Evolutionary conservation across 2,329 filamentous ascomycete genomes (phyloP).

Genomic region (Daldinia eschscholtzii): DNA sequence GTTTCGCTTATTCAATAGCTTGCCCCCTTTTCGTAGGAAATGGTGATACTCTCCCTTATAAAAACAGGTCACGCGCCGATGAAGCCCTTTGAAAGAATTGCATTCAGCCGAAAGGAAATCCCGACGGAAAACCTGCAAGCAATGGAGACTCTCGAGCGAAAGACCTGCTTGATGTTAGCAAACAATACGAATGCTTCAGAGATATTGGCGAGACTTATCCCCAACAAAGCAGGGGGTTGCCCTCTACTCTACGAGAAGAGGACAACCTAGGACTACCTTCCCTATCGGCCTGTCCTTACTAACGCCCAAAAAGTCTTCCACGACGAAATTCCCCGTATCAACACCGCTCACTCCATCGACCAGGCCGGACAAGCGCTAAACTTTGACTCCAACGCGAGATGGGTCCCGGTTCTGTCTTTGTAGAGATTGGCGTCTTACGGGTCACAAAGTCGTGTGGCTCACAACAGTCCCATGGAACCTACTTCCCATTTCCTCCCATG

Average conservation of each 20-base stretch:
- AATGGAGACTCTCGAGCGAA: background rate
- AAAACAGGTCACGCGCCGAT: background rate
- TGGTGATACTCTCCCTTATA: background rate
- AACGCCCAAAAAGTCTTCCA: conserved; percentile 44
- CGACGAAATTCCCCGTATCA: conserved; percentile 30
- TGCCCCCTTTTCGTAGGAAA: background rate
- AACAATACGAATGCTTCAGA: background rate
- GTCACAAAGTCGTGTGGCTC: conserved; percentile 28
- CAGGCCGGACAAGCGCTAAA: conserved; percentile 83
- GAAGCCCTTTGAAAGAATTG: background rate
- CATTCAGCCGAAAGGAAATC: background rate
- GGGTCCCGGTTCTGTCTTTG: conserved; percentile 73
- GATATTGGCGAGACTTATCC: conserved; percentile 49
- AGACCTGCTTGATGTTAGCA: conserved; percentile 42
- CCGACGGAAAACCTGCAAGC: too few relatives aligned
- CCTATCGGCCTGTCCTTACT: conserved; percentile 34
- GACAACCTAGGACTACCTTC: conserved; percentile 45
- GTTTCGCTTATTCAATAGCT: background rate
- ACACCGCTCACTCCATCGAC: conserved; percentile 43
- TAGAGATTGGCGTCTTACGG: conserved; percentile 39
- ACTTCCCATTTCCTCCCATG: conserved; percentile 35
- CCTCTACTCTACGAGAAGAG: conserved; percentile 34
- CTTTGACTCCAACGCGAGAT: conserved; percentile 95
- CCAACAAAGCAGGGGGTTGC: conserved; percentile 48
- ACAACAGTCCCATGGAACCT: conserved; percentile 16